phyloP scores from a whole-genome alignment of 139 green algal genomes.

The Penium margaritaceum region DNA sequence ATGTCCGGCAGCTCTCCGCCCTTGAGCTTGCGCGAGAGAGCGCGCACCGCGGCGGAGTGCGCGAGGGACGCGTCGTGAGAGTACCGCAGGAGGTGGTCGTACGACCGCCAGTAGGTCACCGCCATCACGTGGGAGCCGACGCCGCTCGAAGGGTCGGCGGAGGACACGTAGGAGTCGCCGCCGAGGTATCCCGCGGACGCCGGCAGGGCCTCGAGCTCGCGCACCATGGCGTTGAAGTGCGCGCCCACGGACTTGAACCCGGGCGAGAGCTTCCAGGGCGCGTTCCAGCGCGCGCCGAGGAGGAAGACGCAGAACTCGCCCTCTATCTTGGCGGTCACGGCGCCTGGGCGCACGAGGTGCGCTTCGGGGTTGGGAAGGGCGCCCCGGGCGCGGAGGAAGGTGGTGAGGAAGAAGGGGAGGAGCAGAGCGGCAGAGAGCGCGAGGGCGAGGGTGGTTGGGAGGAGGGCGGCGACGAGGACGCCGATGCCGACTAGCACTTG shows the following conservation, averaged over 20 bases:
- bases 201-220: too few species aligned
- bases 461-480: background rate
- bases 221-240: constrained; percentile 14
- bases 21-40: too few species aligned
- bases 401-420: background rate
- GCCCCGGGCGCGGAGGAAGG: background rate
- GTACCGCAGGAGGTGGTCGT: constrained; percentile 16
- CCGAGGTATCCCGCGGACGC: too few species aligned
- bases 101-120: constrained; percentile 24
- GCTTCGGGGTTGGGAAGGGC: constrained; percentile 9
- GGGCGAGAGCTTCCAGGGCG: constrained; percentile 20
- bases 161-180: too few species aligned
- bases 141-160: too few species aligned
- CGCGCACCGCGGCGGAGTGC: too few species aligned
- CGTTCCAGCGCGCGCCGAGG: constrained; percentile 11
- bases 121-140: background rate
- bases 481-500: constrained; percentile 15
- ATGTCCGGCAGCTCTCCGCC: background rate
- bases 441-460: background rate
- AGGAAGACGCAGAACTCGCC: constrained; percentile 28
- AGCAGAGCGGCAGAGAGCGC: background rate
- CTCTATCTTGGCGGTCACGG: constrained; percentile 17
- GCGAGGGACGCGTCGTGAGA: background rate
- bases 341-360: background rate
- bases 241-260: constrained; percentile 1